These are phyloP conservation scores for Tolypocladium sp. DNA, from an alignment of 2,329 filamentous ascomycete species.

Conservation along the genomic window DNA sequence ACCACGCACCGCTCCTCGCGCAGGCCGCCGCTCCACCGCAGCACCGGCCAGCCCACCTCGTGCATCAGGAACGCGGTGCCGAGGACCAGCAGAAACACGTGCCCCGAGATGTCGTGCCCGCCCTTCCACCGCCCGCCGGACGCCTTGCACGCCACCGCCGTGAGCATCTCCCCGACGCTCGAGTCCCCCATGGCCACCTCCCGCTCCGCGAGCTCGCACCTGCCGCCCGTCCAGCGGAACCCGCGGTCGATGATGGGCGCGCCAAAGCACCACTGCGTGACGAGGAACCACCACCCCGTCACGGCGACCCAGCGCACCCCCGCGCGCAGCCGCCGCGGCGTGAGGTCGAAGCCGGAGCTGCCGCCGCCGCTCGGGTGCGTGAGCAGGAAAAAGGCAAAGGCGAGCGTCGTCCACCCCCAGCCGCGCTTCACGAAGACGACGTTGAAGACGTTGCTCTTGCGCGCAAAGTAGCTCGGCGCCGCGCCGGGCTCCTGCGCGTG, in stretches of 20 bases:
- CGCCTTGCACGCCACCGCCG: conserved; percentile 71
- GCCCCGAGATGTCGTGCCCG: conserved; percentile 93
- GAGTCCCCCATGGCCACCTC: conserved; percentile 36
- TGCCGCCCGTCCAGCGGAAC: conserved; percentile 81
- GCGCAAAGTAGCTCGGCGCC: conserved; percentile 81
- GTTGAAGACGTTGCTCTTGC: conserved; percentile 90
- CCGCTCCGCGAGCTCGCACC: conserved; percentile 55
- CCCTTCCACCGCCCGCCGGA: conserved; percentile 79
- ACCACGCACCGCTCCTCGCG: conserved; percentile 58
- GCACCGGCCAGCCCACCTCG: conserved; percentile 59
- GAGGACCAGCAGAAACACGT: conserved; percentile 85
- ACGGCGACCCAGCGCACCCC: conserved; percentile 59
- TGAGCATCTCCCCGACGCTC: conserved; percentile 47
- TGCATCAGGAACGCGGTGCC: conserved; percentile 74
- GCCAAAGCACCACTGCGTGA: conserved; percentile 97
- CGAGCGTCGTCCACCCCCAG: conserved; percentile 81
- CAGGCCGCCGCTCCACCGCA: conserved; percentile 27
- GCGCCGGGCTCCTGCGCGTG: conserved; percentile 45
- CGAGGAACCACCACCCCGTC: conserved; percentile 71
- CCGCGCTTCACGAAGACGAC: conserved; percentile 88
- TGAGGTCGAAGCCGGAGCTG: conserved; percentile 10
- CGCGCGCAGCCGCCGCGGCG: conserved; percentile 42
- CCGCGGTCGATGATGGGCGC: conserved; percentile 81
- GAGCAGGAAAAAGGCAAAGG: conserved; percentile 61
- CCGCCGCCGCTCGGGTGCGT: conserved; percentile 50